Evolutionary conservation across 1,284 basidiomycete genomes (phyloP).

Genomic region (Ustilago trichophora): DNA sequence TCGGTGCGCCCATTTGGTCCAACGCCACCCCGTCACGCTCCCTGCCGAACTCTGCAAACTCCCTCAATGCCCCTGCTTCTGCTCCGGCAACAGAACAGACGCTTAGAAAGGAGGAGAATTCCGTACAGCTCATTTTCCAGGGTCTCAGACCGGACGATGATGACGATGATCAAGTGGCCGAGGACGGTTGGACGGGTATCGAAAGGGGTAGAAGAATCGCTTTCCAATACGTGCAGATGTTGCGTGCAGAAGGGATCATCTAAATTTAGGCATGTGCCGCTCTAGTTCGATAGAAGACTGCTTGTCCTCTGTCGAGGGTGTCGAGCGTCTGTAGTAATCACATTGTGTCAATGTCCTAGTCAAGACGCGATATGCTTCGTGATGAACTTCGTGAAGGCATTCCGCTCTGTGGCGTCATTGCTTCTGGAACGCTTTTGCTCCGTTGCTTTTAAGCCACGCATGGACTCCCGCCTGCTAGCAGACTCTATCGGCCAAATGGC

Average conservation of each 20-base stretch:
- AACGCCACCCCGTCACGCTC: slow-evolving; percentile 1
- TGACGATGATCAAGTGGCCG: not conserved
- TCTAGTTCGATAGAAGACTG: no score
- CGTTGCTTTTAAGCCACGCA: no score
- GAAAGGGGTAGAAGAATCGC: slow-evolving; percentile 43
- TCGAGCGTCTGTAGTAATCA: no score
- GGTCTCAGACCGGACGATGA: slow-evolving; percentile 25
- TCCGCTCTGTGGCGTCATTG: no score
- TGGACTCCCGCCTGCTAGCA: no score
- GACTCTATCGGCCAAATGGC: no score
- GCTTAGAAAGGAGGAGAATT: slow-evolving; percentile 34
- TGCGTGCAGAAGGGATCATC: slow-evolving; percentile 47
- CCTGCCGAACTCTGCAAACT: not conserved
- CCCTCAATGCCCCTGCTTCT: not conserved
- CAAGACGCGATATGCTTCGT: no score
- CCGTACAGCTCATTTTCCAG: slow-evolving; percentile 38
- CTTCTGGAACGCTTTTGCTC: no score
- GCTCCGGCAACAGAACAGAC: not conserved
- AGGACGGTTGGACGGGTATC: slow-evolving; percentile 36
- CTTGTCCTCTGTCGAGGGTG: no score
- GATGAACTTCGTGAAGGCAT: no score
- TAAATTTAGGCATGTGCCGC: no score
- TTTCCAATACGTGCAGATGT: slow-evolving; percentile 47
- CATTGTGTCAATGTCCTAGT: no score
- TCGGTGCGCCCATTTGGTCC: slow-evolving; percentile 26